These are phyloP conservation scores for Vickermania ingenoplastis DNA, from an alignment of 208 protist genomes.

Conservation along the genomic window DNA sequence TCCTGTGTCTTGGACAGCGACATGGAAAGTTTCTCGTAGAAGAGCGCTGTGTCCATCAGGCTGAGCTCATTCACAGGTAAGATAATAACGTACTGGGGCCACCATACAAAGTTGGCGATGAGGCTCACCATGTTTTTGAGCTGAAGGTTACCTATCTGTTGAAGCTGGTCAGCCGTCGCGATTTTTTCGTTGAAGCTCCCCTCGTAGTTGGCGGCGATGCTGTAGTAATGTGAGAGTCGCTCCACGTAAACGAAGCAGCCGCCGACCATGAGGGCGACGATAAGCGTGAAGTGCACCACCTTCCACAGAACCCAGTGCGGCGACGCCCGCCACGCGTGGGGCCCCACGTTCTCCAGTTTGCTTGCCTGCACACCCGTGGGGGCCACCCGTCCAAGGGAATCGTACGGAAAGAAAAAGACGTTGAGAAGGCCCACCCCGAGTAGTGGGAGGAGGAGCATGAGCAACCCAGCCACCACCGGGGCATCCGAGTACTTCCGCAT, in stretches of 20 bases:
- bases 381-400: neutral
- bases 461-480: neutral
- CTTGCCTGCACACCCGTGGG: neutral
- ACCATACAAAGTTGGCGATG: neutral
- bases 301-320: conserved; percentile 4
- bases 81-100: neutral
- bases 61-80: neutral
- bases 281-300: neutral
- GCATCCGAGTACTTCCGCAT: neutral
- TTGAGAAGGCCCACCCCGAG: neutral
- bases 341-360: neutral
- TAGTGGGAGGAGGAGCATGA: neutral
- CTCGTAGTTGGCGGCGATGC: neutral
- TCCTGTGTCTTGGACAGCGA: neutral
- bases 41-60: neutral
- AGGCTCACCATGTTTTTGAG: neutral
- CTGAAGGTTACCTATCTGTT: neutral
- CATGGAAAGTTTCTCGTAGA: neutral
- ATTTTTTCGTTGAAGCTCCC: neutral
- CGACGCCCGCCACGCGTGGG: conserved; percentile 6
- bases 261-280: conserved; percentile 7
- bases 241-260: neutral
- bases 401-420: conserved; percentile 3
- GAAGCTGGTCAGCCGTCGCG: neutral
- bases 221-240: neutral